Evolutionary conservation across 371 early-diverging fungal genomes (phyloP).

Genomic region (Astathelohania contejeani): DNA sequence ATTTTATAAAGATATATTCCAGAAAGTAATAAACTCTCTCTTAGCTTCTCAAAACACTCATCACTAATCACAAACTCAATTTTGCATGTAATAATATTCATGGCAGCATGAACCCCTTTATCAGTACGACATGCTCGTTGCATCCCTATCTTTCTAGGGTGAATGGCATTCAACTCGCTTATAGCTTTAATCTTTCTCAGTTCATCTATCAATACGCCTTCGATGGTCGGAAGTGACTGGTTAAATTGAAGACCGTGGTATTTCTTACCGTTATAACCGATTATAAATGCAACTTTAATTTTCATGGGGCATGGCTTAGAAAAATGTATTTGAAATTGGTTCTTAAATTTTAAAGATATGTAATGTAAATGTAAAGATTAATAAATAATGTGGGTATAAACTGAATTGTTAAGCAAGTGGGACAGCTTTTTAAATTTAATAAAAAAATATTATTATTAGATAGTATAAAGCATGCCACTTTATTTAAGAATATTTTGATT

Average conservation of each 20-base stretch:
- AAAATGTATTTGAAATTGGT: too few species aligned
- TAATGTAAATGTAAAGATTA: too few species aligned
- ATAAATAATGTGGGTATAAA: too few species aligned
- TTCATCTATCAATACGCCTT: slow-evolving; percentile 31
- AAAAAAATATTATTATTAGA: too few species aligned
- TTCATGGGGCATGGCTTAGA: slow-evolving; percentile 28
- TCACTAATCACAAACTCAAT: slow-evolving; percentile 29
- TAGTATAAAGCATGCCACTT: too few species aligned
- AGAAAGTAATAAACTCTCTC: slow-evolving; percentile 62
- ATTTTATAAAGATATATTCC: slow-evolving; percentile 57
- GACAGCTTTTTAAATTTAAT: too few species aligned
- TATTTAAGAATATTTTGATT: too few species aligned
- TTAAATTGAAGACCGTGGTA: slow-evolving; percentile 49
- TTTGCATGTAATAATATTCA: slow-evolving; percentile 75
- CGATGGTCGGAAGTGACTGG: slow-evolving; percentile 43
- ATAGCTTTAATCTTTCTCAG: slow-evolving; percentile 18
- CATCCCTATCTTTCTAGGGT: slow-evolving; percentile 56
- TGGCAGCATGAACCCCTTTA: slow-evolving; percentile 95
- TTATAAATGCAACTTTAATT: slow-evolving; percentile 39
- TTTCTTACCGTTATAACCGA: slow-evolving; percentile 48
- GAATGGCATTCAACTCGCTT: slow-evolving; percentile 32
- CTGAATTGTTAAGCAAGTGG: too few species aligned
- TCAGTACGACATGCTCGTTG: slow-evolving; percentile 84
- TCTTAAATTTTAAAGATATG: too few species aligned
- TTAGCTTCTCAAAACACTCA: slow-evolving; percentile 54